Evolutionary conservation across 2,329 filamentous ascomycete genomes (phyloP), one percentile per base, ranked within the genome.

Genomic region (Arthrobotrys entomopaga): DNA sequence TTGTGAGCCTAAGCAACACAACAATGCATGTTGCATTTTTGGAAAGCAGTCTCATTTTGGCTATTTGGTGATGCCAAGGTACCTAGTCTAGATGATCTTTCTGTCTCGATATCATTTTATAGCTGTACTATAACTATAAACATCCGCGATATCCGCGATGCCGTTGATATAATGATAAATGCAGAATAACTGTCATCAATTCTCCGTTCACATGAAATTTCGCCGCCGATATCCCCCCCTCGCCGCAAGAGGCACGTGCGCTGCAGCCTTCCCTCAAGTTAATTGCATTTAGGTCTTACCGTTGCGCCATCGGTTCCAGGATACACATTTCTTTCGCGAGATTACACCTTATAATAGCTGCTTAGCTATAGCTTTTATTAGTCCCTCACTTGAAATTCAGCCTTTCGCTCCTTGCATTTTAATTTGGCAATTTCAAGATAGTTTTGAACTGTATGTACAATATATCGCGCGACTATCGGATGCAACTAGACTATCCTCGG

Each of bases 381-480:
- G 43, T 50, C 46, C 46, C 50, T 49, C 49, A 49, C 20, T 22
- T 48, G 38, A 40, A 24, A 24, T 58, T 58, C 42, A 43, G 43
- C 48, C 48, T 40, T 38, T 57, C 19, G 38, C 53, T 57, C 53
- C 16, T 66, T 53, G 16, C 15, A 38, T 24, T 42, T 58, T 58
- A 58, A 38, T 22, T 66, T 15, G 8, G 34, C n/a, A 29, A 60
- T 19, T 19, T n/a, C 15, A 22, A 19, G 6, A 50, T 5, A 50
- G 3, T 19, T 53, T 16, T 49, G 10, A 4, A 42, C 26, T 20
- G 26, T 22, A 60, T 58, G 43, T 54, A 67, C 65, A 34, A 7
- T 34, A 34, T 34, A 34, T 34, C 29, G 29, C 56, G 65, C 65
- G 65, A 49, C 53, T 61, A 38, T 54, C 53, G 59, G 46, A 46